Evolutionary conservation across 192 early-diverging fungal species (phyloP), one percentile per base, ranked within the genome.

Genomic region (Lobosporangium transversale): DNA sequence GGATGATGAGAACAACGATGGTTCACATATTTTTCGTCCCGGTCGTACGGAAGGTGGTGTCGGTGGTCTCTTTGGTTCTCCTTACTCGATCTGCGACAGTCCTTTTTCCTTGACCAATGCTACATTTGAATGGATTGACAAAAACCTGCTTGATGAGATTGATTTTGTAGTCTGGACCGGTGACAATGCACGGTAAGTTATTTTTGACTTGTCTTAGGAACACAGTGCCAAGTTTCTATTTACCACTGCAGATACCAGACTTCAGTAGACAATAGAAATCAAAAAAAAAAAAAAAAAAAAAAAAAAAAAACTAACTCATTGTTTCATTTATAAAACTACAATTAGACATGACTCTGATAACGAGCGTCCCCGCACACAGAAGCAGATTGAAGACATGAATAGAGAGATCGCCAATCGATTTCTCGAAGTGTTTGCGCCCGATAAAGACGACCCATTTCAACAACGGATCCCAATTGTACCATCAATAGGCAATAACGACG

Each of bases 101-200:
- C 86, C 92, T 0, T 30, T 86, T 1, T 56, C 74, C 0, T 71
- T 93, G 42, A 79, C 87, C 17, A 80, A 90, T 31, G 85, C 86
- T 6, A 92, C 89, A 0, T 76, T 88, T 58, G 83, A 89, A 2
- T 85, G 84, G 65, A 70, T 93, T 35, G 80, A 76, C 37, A 68
- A 80, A 33, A 65, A 83, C 31, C 78, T 84, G 76, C 83, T 71
- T 24, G 69, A 71, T 44, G 64, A 75, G 18, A 65, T 91, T 29
- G 92, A 93, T 73, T 93, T 93, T 87, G 83, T 93, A 3, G 57
- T 88, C 26, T 93, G 89, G 89, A 93, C 92, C 3, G 92, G 92
- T 27, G 92, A 93, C 68, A 92, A 89, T 83, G 86, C 88, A 17
- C 73, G 87, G 87, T 88, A 79, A 50, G 49, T 24, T 35, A 18